Base-by-base conservation (phyloP, 148 eudicot species). In the Arbutus unedo region DNA sequence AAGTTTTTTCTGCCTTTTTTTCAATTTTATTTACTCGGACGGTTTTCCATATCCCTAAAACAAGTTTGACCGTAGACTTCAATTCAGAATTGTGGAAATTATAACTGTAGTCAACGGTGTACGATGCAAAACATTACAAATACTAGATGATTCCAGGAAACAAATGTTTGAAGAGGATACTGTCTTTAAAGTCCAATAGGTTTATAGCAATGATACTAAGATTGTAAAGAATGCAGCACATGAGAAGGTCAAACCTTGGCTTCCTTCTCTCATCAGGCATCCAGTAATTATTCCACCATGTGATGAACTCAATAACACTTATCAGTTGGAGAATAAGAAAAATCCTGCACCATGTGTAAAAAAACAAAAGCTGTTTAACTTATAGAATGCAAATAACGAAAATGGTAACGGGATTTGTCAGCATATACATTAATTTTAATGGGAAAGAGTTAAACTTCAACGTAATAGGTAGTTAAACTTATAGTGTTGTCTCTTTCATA, bases 261-360 rank as follows among this genome's bases (percentile, higher is more conserved):
- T 91, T 91, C 75, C 83, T 74, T 77, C 79, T 83, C 25, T 86
- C 91, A 77, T 94, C 90, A 53, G 99, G 93, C 98, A 92, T 94
- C 98, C 97, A 94, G 82, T 91, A 94, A 76, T 83, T 91, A 78
- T 94, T 94, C 98, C 98, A 96, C 99, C 98, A 94, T 43, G 95
- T 90, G 74, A 96, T 92, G 67, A 96, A 96, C 83, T 96, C 95
- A 79, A 94, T 94, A 55, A 96, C 94, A 73, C 99, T 96, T 77
- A 96, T 81, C 43, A 96, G 97, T 87, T 96, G 99, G 72, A 96
- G 98, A 78, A 89, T 70, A 66, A 96, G 96, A 83, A 96, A 96
- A 68, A 94, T 77, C 91, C 99, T 96, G 84, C 84, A 72, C 55
- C 78, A 76, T 41, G 31, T 21, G 21, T 77, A 59, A 71, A 72